Conservation (phyloP, 2,329 filamentous ascomycete species). For the Stagonosporopsis rhizophila region DNA sequence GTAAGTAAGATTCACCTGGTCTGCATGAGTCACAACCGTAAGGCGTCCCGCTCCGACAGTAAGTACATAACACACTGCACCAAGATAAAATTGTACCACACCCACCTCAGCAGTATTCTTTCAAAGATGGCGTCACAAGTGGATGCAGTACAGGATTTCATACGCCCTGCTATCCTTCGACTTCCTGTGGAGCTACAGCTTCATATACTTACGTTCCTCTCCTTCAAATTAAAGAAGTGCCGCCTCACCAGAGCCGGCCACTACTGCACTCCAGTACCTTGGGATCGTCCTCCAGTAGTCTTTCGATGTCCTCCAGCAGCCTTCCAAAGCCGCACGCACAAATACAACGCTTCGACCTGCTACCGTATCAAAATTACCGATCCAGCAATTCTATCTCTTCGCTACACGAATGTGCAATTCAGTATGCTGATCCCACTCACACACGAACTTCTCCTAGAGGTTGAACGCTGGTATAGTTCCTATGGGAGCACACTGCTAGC, state of each 20-base stretch:
- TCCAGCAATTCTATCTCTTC: neutral
- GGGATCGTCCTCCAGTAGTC: too few relatives aligned
- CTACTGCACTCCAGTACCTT: too few relatives aligned
- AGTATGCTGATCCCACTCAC: neutral
- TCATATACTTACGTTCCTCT: neutral
- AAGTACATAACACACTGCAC: too few relatives aligned
- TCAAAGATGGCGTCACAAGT: too few relatives aligned
- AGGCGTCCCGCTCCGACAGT: too few relatives aligned
- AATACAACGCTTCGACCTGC: neutral
- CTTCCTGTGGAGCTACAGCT: slow-evolving; percentile 1
- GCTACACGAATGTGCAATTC: neutral
- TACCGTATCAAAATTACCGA: neutral
- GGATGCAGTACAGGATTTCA: too few relatives aligned
- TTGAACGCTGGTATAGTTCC: neutral
- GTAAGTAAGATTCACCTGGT: too few relatives aligned
- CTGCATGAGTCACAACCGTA: too few relatives aligned
- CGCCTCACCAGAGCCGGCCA: too few relatives aligned
- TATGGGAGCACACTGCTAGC: neutral
- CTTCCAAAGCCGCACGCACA: neutral
- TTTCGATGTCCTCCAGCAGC: neutral
- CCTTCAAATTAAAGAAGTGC: neutral
- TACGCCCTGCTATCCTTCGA: slow-evolving; percentile 1
- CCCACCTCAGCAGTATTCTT: too few relatives aligned
- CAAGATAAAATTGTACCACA: too few relatives aligned
- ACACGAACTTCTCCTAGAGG: neutral